A percentile compares a stretch with the other conserved stretches of the same genome.
These are phyloP conservation scores for Yamadazyma songkhlaensis DNA, from an alignment of 1,139 yeast genomes.

Conservation along the genomic window DNA sequence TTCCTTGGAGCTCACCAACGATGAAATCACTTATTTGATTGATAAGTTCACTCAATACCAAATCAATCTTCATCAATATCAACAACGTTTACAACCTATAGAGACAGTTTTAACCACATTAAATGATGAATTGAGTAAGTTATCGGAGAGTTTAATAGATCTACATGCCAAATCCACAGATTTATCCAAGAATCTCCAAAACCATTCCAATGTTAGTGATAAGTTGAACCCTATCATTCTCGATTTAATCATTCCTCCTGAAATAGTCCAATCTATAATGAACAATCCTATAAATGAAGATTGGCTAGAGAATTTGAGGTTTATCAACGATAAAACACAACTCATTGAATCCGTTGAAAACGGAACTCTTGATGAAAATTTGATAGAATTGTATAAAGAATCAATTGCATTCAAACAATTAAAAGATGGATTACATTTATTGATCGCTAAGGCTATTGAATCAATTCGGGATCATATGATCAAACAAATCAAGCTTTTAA, in stretches of 20 bases:
- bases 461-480: conserved; percentile 72
- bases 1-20: conserved; percentile 2
- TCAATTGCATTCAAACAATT: conserved; percentile 35
- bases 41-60: conserved; percentile 31
- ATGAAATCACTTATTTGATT: conserved; percentile 11
- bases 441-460: conserved; percentile 59
- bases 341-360: conserved; percentile 33
- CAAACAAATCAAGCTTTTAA: conserved; percentile 56
- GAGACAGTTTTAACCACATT: conserved; percentile 47
- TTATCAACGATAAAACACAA: conserved; percentile 54
- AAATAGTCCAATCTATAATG: conserved; percentile 46
- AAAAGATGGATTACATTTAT: conserved; percentile 34
- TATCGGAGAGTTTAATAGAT: conserved; percentile 59
- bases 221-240: conserved; percentile 69
- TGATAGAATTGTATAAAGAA: conserved; percentile 23
- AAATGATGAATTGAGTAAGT: conserved; percentile 52
- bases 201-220: conserved; percentile 54
- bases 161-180: conserved; percentile 51
- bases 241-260: conserved; percentile 75
- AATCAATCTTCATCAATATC: conserved; percentile 33
- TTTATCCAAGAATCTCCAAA: conserved; percentile 36
- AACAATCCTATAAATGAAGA: conserved; percentile 43
- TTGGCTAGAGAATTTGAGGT: conserved; percentile 63
- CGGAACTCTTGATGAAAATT: conserved; percentile 10
- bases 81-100: conserved; percentile 34